Base-by-base conservation (phyloP, 441 rosid species). In the Arabidopsis lyrata region DNA sequence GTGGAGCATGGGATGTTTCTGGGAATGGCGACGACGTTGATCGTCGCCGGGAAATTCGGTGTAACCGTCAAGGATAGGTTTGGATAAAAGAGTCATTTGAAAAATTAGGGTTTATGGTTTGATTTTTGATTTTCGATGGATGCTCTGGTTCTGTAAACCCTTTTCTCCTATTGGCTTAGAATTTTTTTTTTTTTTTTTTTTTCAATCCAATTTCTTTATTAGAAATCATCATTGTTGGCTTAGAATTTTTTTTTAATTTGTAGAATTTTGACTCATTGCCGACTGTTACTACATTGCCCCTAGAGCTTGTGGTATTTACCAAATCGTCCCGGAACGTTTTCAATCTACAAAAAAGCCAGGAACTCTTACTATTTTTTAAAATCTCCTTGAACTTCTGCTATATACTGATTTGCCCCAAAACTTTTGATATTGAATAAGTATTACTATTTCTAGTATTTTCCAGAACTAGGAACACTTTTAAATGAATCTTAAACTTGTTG, bases 1-100 rank as follows among this genome's bases (percentile, higher is more conserved):
- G 95, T 91, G 57, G 97, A 95, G 82, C 97, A 95, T 44, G 97
- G 95, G 5, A 90, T 95, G 98, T 95, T 95, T 49, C 80, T 95
- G 61, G 91, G 82, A 31, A 95, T 92, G 84, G 99, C 97, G 8
- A 86, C 96, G 20, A 89, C 95, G 10, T 88, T 91, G 75, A 91
- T 92, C 77, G 88, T 92, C 70, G 96, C 98, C 20, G 93, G 96
- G 3, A 89, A 87, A 82, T 83, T 71, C 52, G 96, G 97, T 32
- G 78, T 95, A 15, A 78, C 85, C 32, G 81, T 91, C 63, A 86
- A 81, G 84, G 49, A 88, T n/a, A 88, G 83, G 83, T 75, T 80
- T 56, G 75, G 76, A 1, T 70, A 77, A 71, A 76, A 18, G 14
- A 0, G 75, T 56, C 41, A 56, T 75, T 74, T 69, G 5, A 29